A percentile compares a stretch with the other conserved stretches of the same genome.
Conservation (phyloP, 2,329 filamentous ascomycete species). For the Rhinocladiella similis region DNA sequence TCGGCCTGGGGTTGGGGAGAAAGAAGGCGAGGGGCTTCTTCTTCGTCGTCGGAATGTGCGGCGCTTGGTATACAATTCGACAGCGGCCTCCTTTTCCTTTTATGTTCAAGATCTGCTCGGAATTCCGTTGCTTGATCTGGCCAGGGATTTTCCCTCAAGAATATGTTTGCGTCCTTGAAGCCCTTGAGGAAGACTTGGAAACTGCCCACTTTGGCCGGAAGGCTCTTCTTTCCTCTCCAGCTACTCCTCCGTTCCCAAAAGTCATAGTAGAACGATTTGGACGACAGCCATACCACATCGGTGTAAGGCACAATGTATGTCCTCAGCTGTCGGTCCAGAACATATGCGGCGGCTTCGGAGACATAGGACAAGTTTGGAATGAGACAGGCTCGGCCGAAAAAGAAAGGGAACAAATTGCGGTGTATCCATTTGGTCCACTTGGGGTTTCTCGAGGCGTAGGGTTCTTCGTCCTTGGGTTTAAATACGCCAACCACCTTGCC, state of each 20-base stretch:
- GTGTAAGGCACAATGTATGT: constrained; percentile 96
- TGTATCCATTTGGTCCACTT: constrained; percentile 99
- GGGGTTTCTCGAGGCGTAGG: constrained; percentile 92
- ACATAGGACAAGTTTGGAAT: constrained; percentile 98
- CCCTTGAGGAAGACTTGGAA: constrained; percentile 98
- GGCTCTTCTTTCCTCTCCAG: constrained; percentile 79
- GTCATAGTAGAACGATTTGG: constrained; percentile 96
- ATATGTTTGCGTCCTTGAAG: constrained; percentile 95
- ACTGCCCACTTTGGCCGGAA: constrained; percentile 89
- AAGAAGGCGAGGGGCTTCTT: constrained; percentile 43
- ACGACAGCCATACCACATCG: constrained; percentile 89
- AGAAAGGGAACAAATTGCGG: constrained; percentile 94
- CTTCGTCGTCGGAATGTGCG: constrained; percentile 61
- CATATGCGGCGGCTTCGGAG: constrained; percentile 94
- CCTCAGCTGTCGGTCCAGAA: constrained; percentile 83
- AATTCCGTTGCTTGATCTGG: constrained; percentile 79
- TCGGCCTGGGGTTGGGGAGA: constrained; percentile 43
- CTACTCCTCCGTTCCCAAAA: constrained; percentile 93
- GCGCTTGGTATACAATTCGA: constrained; percentile 75
- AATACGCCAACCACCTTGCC: constrained; percentile 97
- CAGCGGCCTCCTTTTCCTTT: constrained; percentile 72
- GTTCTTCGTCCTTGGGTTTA: constrained; percentile 98
- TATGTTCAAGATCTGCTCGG: constrained; percentile 65
- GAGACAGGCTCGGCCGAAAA: constrained; percentile 89
- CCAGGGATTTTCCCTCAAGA: constrained; percentile 93